Evolutionary conservation across 495 filamentous ascomycete species (phyloP).

Genomic region (Lichenothelia convexa): DNA sequence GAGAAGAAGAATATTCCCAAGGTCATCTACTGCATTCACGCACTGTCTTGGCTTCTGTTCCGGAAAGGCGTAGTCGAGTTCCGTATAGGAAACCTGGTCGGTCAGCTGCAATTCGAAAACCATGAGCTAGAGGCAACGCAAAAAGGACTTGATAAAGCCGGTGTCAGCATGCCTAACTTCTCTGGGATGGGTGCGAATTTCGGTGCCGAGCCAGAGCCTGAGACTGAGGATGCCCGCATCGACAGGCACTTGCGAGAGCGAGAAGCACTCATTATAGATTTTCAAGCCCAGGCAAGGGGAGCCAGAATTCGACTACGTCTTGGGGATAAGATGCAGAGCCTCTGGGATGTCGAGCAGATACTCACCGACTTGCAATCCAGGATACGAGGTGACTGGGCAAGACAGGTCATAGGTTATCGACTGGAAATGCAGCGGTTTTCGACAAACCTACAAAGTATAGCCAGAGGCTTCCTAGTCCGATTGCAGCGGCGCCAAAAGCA

Average conservation of each 20-base stretch:
- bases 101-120: constrained; percentile 92
- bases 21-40: constrained; percentile 97
- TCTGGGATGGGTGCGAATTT: constrained; percentile 92
- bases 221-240: constrained; percentile 79
- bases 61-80: constrained; percentile 88
- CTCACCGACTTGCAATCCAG: constrained; percentile 67
- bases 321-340: constrained; percentile 62
- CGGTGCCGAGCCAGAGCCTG: constrained; percentile 60
- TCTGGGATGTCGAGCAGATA: constrained; percentile 77
- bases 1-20: constrained; percentile 99
- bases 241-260: constrained; percentile 66
- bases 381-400: constrained; percentile 59
- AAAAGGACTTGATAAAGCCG: constrained; percentile 87
- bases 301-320: constrained; percentile 59
- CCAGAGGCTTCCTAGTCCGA: constrained; percentile 63
- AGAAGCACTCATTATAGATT: constrained; percentile 48
- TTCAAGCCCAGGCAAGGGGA: constrained; percentile 78
- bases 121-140: constrained; percentile 94
- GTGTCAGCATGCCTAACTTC: constrained; percentile 93
- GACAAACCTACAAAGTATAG: constrained; percentile 54
- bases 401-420: constrained; percentile 62
- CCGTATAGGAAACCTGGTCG: constrained; percentile 94
- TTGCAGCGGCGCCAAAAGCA: constrained; percentile 40
- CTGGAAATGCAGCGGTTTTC: constrained; percentile 65
- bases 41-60: constrained; percentile 85